A percentile compares a stretch with the other conserved stretches of the same genome.
Conservation (phyloP, 2,329 filamentous ascomycete genomes). For the Magnaporthiopsis poae region DNA sequence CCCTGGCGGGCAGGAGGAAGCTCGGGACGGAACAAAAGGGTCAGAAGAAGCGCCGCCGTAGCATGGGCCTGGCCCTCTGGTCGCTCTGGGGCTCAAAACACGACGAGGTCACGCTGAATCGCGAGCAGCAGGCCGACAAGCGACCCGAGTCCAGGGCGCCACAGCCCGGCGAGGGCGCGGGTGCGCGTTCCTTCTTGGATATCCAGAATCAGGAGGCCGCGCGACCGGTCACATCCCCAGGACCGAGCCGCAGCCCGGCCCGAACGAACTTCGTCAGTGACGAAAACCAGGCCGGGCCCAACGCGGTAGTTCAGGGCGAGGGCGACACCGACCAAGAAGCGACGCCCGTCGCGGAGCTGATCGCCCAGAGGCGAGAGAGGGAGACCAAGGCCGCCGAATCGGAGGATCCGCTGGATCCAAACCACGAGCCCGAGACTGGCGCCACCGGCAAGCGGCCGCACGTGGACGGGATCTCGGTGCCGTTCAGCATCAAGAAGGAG, state of each 20-base stretch:
- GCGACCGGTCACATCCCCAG: constrained; percentile 13
- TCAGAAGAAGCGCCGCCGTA: constrained; percentile 46
- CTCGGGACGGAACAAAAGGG: constrained; percentile 31
- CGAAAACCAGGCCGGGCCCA: constrained; percentile 34
- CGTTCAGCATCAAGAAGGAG: constrained; percentile 58
- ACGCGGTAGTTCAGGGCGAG: constrained; percentile 12
- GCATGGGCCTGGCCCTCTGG: constrained; percentile 74
- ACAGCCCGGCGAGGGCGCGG: constrained; percentile 31
- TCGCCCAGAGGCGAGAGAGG: constrained; percentile 31
- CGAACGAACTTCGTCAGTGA: constrained; percentile 39
- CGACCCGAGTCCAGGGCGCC: constrained; percentile 24
- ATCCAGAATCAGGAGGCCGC: constrained; percentile 28
- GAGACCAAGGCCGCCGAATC: constrained; percentile 18
- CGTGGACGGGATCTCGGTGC: constrained; percentile 59
- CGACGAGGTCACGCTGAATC: constrained; percentile 62
- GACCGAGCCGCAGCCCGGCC: constrained; percentile 29
- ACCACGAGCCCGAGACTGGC: constrained; percentile 36
- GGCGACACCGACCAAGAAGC: constrained; percentile 23
- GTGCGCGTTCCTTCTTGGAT: constrained; percentile 32
- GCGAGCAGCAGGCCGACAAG: constrained; percentile 43
- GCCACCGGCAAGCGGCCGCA: constrained; percentile 52
- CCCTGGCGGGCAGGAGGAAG: constrained; percentile 62
- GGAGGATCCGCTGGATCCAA: constrained; percentile 30
- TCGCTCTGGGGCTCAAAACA: constrained; percentile 81
- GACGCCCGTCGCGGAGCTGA: constrained; percentile 33